A percentile compares a stretch with the other conserved stretches of the same genome.
phyloP scores from a whole-genome alignment of 345 rosid genomes.

The Brassica incana region DNA sequence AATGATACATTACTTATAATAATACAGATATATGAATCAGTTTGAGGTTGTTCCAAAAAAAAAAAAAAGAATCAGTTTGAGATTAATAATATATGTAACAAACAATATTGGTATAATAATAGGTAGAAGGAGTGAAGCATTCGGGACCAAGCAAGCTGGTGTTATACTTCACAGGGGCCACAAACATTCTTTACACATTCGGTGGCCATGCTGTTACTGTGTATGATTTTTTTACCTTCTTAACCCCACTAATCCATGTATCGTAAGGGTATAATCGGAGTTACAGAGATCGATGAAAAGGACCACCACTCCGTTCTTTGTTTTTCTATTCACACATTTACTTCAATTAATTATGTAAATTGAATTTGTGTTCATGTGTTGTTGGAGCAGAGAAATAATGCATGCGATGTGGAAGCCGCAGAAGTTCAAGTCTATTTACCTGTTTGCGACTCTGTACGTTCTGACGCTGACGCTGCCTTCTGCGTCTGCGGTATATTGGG shows the following conservation, averaged over 20 bases:
- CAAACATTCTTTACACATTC: slow-evolving; percentile 99
- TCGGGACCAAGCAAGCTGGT: slow-evolving; percentile 90
- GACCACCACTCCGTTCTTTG: slow-evolving; percentile 26
- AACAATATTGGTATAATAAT: neutral
- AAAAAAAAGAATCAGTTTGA: neutral
- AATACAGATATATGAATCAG: neutral
- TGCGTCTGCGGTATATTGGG: slow-evolving; percentile 94
- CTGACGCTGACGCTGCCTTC: slow-evolving; percentile 94
- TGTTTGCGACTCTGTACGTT: slow-evolving; percentile 82
- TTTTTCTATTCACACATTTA: neutral
- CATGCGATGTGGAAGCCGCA: slow-evolving; percentile 99
- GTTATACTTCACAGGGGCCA: slow-evolving; percentile 96
- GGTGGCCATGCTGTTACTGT: slow-evolving; percentile 99
- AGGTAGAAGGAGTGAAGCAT: slow-evolving; percentile 92
- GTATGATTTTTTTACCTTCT: slow-evolving; percentile 51
- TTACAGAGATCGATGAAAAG: neutral
- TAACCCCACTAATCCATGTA: slow-evolving; percentile 14
- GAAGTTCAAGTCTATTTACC: slow-evolving; percentile 90
- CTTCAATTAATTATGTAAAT: neutral
- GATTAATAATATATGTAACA: neutral
- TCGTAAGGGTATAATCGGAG: slow-evolving; percentile 17
- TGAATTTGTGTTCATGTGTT: neutral
- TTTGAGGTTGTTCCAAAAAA: neutral
- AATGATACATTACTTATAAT: neutral
- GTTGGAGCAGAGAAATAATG: slow-evolving; percentile 79